Base-by-base conservation (phyloP, 306 rosid genomes). In the Cucurbita moschata region DNA sequence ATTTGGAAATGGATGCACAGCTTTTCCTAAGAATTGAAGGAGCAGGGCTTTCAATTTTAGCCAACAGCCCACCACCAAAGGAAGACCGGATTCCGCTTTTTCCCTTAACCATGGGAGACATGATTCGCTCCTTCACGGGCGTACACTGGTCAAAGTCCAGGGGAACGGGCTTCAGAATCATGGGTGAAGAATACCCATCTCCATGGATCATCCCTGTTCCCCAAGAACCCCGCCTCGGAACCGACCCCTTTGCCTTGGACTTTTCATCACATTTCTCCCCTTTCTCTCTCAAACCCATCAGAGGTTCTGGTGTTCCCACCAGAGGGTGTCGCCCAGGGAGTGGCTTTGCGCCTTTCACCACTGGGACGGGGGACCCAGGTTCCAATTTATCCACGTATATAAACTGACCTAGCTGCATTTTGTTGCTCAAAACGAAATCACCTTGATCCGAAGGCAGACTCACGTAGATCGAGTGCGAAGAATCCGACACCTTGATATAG, bases 361-460 rank as follows among this genome's bases (percentile, higher is more conserved):
- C 76, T 0, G 97, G 97, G 69, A 95, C 91, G 1, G 97, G 99
- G 0, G 96, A 89, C 21, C 96, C 99, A 0, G 90, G 93, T 57
- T 95, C 99, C 35, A 95, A 80, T 46, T 79, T 59, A 46, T 91
- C 97, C 0, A 95, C 96, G 43, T 91, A 91, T 35, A 95, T 83
- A 86, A 91, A 91, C 68, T 95, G 99, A 0, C 99, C 99, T 0
- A 95, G 79, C 82, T 91, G 97, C 89, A 95, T 89, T 73, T 88
- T 91, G 76, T 95, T 86, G 86, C 92, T 89, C 62, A 91, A 85
- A 58, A 95, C 93, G 39, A 86, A 76, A 68, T 95, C 96, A 37
- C 88, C 86, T 79, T 95, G 96, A 39, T 91, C 93, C 0, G 96
- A 82, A 14, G 99, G 97, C 8, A 95, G 96, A 39, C 79, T 76